These are phyloP conservation scores for Metschnikowia kofuensis DNA, from an alignment of 805 yeast species.

Conservation along the genomic window DNA sequence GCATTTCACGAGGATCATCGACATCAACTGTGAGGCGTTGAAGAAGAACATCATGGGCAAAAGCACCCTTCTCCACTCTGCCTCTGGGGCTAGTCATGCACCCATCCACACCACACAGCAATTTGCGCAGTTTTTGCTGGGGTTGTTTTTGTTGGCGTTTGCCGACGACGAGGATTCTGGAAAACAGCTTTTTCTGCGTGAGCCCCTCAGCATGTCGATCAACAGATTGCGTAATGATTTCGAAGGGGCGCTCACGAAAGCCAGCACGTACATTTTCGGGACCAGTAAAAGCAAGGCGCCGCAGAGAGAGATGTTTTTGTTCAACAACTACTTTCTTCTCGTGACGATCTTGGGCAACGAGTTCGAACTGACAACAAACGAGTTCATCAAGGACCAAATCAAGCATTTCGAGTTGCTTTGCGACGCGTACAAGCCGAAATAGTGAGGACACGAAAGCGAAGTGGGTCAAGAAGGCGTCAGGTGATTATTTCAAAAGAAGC, in stretches of 20 bases:
- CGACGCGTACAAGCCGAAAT: slow-evolving; percentile 32
- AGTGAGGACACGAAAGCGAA: too few species aligned
- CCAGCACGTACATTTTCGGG: slow-evolving; percentile 46
- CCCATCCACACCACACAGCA: slow-evolving; percentile 69
- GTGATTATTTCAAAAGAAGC: too few species aligned
- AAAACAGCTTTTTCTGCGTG: slow-evolving; percentile 40
- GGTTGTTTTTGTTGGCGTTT: slow-evolving; percentile 56
- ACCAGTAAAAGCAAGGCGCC: slow-evolving; percentile 32
- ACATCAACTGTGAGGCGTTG: slow-evolving; percentile 70
- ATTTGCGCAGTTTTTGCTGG: slow-evolving; percentile 69
- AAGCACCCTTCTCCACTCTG: slow-evolving; percentile 19
- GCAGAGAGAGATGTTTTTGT: slow-evolving; percentile 67
- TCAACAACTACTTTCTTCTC: slow-evolving; percentile 66
- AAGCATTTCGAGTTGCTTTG: slow-evolving; percentile 39
- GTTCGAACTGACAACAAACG: slow-evolving; percentile 22
- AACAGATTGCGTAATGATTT: slow-evolving; percentile 72
- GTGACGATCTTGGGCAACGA: slow-evolving; percentile 51
- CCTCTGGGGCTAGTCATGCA: slow-evolving; percentile 26
- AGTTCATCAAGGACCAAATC: slow-evolving; percentile 34
- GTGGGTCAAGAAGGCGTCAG: too few species aligned
- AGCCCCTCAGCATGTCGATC: slow-evolving; percentile 72
- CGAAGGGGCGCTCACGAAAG: slow-evolving; percentile 72
- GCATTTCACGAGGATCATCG: slow-evolving; percentile 70
- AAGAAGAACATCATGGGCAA: slow-evolving; percentile 46
- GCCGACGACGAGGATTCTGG: slow-evolving; percentile 19